Evolutionary conservation across 2,329 filamentous ascomycete species (phyloP).

Genomic region (Arthroderma uncinatum): DNA sequence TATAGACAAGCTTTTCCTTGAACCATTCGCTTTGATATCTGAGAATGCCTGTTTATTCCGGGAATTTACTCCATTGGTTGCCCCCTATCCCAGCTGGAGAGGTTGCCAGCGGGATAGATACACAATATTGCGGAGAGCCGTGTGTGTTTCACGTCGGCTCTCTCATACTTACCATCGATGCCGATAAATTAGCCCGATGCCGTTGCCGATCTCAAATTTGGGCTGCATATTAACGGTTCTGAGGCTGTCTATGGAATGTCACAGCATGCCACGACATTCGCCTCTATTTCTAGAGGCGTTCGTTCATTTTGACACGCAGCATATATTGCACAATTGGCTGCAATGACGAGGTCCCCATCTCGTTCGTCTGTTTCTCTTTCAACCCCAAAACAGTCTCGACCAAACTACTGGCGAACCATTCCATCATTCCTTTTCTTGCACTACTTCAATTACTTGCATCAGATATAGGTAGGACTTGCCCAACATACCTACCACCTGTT

Average conservation of each 20-base stretch:
- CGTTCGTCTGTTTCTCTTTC: neutral
- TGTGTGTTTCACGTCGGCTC: neutral
- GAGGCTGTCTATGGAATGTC: neutral
- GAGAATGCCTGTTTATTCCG: neutral
- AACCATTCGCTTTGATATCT: neutral
- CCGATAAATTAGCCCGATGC: neutral
- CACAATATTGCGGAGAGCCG: neutral
- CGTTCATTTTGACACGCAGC: neutral
- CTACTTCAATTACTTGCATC: constrained; percentile 4
- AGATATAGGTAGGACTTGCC: neutral
- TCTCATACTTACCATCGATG: neutral
- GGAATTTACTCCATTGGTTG: neutral
- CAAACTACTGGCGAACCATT: neutral
- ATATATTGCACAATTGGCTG: neutral
- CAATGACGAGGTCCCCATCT: neutral
- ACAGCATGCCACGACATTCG: neutral
- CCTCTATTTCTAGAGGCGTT: constrained; percentile 2
- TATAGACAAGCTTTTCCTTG: neutral
- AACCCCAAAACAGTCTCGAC: neutral
- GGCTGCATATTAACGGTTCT: neutral
- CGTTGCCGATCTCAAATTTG: neutral
- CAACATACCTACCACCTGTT: constrained; percentile 4
- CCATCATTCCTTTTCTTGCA: neutral
- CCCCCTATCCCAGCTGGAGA: neutral
- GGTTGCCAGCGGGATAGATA: neutral